phyloP scores from a whole-genome alignment of 495 filamentous ascomycete genomes.

The Penicillium dipodomyicola region DNA sequence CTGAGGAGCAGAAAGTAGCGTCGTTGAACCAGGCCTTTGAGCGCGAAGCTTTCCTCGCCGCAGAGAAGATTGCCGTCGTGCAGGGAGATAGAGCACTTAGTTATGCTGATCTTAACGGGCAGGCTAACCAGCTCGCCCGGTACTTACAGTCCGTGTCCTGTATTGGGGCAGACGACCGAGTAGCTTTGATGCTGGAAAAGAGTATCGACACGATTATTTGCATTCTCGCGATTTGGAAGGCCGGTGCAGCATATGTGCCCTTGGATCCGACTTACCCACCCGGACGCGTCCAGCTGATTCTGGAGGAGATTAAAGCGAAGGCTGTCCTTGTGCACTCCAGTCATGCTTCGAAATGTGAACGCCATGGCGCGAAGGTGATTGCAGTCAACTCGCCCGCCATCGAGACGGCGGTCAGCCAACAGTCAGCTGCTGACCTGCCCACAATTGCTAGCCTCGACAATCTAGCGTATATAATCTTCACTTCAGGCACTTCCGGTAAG shows the following conservation, averaged over 20 bases:
- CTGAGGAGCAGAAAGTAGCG: neutral
- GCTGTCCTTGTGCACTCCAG: neutral
- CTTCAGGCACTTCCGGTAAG: neutral
- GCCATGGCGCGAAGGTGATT: neutral
- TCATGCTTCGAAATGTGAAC: neutral
- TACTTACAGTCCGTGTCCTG: neutral
- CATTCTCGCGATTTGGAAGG: neutral
- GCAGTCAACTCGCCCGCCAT: neutral
- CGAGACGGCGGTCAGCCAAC: neutral
- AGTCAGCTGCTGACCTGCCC: neutral
- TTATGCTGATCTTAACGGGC: conserved; percentile 1
- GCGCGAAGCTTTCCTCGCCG: neutral
- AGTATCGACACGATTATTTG: neutral
- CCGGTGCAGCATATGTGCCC: conserved; percentile 1
- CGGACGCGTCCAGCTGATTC: neutral
- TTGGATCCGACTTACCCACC: neutral
- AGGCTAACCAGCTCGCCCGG: neutral
- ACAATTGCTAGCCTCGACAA: neutral
- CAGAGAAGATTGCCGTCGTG: neutral
- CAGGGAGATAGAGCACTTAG: neutral
- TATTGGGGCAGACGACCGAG: neutral
- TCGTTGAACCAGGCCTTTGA: neutral
- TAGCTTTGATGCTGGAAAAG: conserved; percentile 1
- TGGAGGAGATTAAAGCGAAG: neutral
- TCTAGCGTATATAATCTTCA: neutral